Conservation (phyloP, 495 filamentous ascomycete genomes). For the Tuber brumale region DNA sequence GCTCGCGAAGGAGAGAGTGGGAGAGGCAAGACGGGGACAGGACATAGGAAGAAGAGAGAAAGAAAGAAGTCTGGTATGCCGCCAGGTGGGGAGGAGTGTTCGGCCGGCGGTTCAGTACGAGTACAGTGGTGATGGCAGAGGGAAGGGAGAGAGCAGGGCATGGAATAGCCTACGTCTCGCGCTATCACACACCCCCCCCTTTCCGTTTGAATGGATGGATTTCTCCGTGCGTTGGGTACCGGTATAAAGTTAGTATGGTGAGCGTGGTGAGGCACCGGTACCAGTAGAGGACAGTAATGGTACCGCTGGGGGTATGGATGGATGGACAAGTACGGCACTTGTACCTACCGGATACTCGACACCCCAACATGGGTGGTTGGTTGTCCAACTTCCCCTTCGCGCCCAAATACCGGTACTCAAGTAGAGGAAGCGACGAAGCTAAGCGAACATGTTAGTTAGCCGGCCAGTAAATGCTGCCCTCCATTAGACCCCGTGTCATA, state of each 20-base stretch:
- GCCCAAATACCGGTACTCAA: background rate
- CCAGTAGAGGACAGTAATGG: too few relatives aligned
- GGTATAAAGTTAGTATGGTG: too few relatives aligned
- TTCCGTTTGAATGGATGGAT: background rate
- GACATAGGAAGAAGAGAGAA: background rate
- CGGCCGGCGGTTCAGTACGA: background rate
- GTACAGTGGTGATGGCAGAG: background rate
- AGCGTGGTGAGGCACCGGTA: too few relatives aligned
- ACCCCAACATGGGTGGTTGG: background rate
- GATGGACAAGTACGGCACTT: too few relatives aligned
- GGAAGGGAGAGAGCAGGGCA: too few relatives aligned
- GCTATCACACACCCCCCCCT: too few relatives aligned
- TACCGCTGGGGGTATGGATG: too few relatives aligned
- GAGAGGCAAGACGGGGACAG: background rate
- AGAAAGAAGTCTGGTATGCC: background rate
- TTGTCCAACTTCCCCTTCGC: conserved; percentile 1
- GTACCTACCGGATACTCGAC: too few relatives aligned
- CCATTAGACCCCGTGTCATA: background rate
- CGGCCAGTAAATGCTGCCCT: background rate
- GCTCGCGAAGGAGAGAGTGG: background rate
- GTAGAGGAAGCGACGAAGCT: background rate
- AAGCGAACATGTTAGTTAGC: background rate
- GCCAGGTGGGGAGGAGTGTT: background rate
- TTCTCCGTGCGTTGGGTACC: background rate
- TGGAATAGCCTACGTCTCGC: too few relatives aligned